Base-by-base conservation (phyloP, 1,284 basidiomycete genomes). In the Vanrija humicola region DNA sequence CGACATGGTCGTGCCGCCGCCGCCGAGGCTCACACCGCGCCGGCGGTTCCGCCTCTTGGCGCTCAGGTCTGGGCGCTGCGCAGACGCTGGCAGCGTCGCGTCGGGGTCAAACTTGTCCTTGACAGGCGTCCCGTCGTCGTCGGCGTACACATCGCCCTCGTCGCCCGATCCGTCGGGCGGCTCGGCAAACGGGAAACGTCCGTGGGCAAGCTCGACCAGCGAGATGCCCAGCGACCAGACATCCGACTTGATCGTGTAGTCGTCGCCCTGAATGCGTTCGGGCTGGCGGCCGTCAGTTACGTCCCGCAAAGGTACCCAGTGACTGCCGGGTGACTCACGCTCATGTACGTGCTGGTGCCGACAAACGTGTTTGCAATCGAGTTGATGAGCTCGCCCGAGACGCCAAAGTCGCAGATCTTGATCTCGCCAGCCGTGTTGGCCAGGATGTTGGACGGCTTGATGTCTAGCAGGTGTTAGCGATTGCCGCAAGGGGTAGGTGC, bases 351-450 rank as follows among this genome's bases (percentile, higher is more conserved):
- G 60, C 90, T 94, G 3, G 96, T 98, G 8, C 95, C 95, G 16
- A 98, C 95, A 73, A 98, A 98, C 0, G 96, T 99, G 76, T 98
- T 91, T 15, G 96, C 96, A 61, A 99, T 95, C 2, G 90, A 94
- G 78, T 98, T 97, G 80, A 98, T 95, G 61, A 99, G 83, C 76
- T 99, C 95, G 18, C 96, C 96, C 0, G 93, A 96, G 8, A 98
- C 96, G 46, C 95, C 95, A 76, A 99, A 98, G 77, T 99, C 96
- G 69, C 94, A 97, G 46, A 99, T 89, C 77, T 99, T 99, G 81
- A 98, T 94, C 68, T 95, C 85, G 2, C 95, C 96, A 43, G 84
- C 80, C 12, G 91, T 90, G 72, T 98, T 98, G 78, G 85, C 90
- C 16, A 99, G 82, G 56, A 99, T 96, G 72, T 98, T 98, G 44